Percentiles rank a stretch among this genome's conserved stretches.
These are phyloP conservation scores for Aspergillus novoparasiticus DNA, from an alignment of 2,329 filamentous ascomycete species.

Conservation along the genomic window DNA sequence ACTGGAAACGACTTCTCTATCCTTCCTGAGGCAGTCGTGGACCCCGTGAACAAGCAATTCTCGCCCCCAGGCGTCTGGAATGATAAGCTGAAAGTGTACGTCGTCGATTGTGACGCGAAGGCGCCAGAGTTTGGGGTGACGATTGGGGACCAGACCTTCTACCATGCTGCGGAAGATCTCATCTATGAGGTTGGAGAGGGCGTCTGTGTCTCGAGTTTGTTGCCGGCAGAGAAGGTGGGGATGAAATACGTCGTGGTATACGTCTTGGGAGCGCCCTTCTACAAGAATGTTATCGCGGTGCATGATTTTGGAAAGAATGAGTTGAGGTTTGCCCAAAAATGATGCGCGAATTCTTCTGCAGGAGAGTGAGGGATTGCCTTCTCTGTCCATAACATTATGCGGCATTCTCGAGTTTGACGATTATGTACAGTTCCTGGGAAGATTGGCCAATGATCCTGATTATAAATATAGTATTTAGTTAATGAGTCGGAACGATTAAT, in stretches of 20 bases:
- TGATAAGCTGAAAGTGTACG: conserved; percentile 32
- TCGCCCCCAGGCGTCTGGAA: conserved; percentile 43
- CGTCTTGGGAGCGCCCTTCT: conserved; percentile 51
- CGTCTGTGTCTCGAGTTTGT: conserved; percentile 27
- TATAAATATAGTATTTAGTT: background rate
- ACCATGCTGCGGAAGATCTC: conserved; percentile 33
- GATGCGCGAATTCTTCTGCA: background rate
- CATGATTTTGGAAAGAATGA: conserved; percentile 53
- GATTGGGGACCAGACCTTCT: conserved; percentile 41
- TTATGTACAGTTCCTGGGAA: background rate
- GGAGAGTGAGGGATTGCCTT: background rate
- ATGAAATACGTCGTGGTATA: conserved; percentile 33
- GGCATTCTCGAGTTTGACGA: background rate
- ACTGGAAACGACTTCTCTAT: conserved; percentile 37
- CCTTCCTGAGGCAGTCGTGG: conserved; percentile 41
- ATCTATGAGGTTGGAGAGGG: conserved; percentile 28
- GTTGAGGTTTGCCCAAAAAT: conserved; percentile 47
- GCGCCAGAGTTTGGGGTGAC: conserved; percentile 46
- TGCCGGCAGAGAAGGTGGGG: conserved; percentile 32
- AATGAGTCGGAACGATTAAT: too few species aligned
- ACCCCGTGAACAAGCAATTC: conserved; percentile 47
- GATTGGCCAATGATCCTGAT: background rate
- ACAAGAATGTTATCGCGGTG: conserved; percentile 55
- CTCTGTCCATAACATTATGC: background rate
- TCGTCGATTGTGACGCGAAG: conserved; percentile 47